These are phyloP conservation scores for Colletotrichum sp. DNA, from an alignment of 2,329 filamentous ascomycete species.

Conservation along the genomic window DNA sequence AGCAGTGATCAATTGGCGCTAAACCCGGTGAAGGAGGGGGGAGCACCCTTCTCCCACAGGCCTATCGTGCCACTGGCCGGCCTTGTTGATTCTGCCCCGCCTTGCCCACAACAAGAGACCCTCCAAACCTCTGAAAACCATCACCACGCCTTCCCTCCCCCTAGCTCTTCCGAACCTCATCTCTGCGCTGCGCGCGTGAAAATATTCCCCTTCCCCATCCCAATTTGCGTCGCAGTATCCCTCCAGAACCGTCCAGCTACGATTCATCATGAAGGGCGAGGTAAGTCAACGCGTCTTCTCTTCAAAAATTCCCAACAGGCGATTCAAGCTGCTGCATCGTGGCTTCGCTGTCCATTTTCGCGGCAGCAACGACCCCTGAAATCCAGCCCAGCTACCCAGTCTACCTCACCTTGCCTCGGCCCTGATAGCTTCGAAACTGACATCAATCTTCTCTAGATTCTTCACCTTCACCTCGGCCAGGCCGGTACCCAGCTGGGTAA, in stretches of 20 bases:
- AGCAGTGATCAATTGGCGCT: conserved; percentile 7
- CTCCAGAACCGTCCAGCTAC: conserved; percentile 23
- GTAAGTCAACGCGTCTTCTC: conserved; percentile 40
- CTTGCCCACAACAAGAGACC: conserved; percentile 30
- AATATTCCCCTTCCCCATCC: conserved; percentile 27
- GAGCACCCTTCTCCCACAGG: conserved; percentile 7
- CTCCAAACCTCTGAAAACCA: conserved; percentile 37
- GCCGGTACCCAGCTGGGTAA: conserved; percentile 77
- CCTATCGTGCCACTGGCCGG: conserved; percentile 19
- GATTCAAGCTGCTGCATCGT: background rate
- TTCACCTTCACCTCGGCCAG: conserved; percentile 70
- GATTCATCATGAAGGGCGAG: conserved; percentile 62
- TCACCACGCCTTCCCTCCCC: conserved; percentile 33
- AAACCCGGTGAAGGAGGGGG: conserved; percentile 15
- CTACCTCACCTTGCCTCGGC: background rate
- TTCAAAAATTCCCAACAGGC: background rate
- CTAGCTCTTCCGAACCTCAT: conserved; percentile 30
- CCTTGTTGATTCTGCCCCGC: conserved; percentile 29
- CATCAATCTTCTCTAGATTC: conserved; percentile 48
- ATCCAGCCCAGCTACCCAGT: background rate
- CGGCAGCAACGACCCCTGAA: conserved; percentile 11
- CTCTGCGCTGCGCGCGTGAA: conserved; percentile 39
- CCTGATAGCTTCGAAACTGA: background rate
- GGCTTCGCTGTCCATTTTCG: conserved; percentile 1
- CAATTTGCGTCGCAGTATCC: conserved; percentile 24